A percentile compares a stretch with the other conserved stretches of the same genome.
Evolutionary conservation across 148 eudicot species (phyloP).

Genomic region (Vaccinium macrocarpon): DNA sequence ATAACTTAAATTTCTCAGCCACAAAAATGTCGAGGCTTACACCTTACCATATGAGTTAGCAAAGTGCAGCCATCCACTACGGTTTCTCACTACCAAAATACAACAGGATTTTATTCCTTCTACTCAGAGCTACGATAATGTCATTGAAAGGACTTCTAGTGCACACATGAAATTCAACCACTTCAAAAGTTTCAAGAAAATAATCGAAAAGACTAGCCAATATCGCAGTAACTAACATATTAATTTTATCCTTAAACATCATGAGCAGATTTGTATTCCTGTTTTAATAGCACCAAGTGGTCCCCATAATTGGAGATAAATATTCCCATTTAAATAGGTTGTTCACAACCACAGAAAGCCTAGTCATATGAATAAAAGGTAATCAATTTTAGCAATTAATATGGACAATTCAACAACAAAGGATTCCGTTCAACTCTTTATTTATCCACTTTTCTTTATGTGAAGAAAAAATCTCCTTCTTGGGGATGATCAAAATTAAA

Average conservation of each 20-base stretch:
- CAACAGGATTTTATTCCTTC: background rate
- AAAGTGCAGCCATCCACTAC: background rate
- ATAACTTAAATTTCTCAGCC: background rate
- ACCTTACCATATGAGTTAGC: background rate
- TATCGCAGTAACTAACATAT: background rate
- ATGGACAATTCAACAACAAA: background rate
- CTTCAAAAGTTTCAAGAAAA: background rate
- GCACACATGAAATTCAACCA: background rate
- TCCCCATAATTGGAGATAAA: background rate
- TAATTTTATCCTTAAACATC: background rate
- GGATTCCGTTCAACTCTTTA: background rate
- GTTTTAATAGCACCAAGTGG: background rate
- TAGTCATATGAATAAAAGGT: background rate
- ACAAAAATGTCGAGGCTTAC: background rate
- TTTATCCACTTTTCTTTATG: background rate
- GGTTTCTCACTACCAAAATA: background rate
- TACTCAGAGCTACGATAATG: background rate
- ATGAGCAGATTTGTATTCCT: background rate
- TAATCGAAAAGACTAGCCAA: background rate
- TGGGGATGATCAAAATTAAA: background rate
- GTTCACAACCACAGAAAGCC: background rate
- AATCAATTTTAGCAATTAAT: background rate
- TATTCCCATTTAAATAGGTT: background rate
- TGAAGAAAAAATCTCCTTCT: background rate
- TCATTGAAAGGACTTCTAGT: background rate